Evolutionary conservation across 1,139 yeast genomes (phyloP), one percentile per base, ranked within the genome.

Genomic region (Suhomyces kunorum): DNA sequence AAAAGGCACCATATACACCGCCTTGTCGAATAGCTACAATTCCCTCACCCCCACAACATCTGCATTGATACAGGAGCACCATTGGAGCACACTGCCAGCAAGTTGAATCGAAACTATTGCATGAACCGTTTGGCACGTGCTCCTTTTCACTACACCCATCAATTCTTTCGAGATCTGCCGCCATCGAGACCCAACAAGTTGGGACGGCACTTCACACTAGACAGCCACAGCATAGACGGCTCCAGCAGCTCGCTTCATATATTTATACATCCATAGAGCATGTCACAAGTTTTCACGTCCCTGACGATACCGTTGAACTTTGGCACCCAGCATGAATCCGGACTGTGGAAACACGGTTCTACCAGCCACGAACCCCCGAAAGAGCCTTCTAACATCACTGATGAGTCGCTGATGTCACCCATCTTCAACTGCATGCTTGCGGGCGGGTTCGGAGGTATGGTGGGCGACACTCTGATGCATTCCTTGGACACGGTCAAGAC

Each of bases 401-500:
- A 40, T 25, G 45, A 35, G 8, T 44, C 45, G 11, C 45, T 19
- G 33, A 36, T 44, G 11, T 64, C 75, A 11, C 80, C 87, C 2
- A 62, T 83, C n/a, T 42, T 76, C 49, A 76, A 80, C 50, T 83
- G 90, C 53, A 73, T 85, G 71, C 43, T 86, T 24, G 96, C 98
- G 0, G 98, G 98, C 28, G 97, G 96, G 1, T 67, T 90, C 36
- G 98, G 98, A 7, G 98, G 98, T 1, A 81, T 87, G 45, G 80
- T 90, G 27, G 98, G 98, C 12, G 98, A 92, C 56, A 77, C 95
- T 2, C 69, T 81, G 34, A 92, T 92, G 97, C 97, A 92, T 62
- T 90, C 98, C 1, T 67, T 92, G 32, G 98, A 92, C 57, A 92
- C 98, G 0, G 96, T 94, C 28, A 92, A 92, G 61, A 92, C 98